Conservation (phyloP, 2,329 filamentous ascomycete genomes). For the Colletotrichum sp. region DNA sequence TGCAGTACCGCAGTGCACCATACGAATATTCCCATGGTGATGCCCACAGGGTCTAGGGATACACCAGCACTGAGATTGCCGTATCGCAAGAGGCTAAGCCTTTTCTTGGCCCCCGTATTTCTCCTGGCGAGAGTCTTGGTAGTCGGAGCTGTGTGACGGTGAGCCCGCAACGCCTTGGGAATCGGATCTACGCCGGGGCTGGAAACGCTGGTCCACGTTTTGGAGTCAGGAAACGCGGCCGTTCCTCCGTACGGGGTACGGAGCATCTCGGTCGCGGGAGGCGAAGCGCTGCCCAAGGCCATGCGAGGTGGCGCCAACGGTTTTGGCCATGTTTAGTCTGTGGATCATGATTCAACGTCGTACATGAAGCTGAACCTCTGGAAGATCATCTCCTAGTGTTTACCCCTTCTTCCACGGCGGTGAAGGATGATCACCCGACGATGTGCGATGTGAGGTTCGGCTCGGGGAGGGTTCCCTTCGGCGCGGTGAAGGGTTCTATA, state of each 20-base stretch:
- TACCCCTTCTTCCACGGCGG: not conserved
- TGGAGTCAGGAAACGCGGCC: constrained; percentile 3
- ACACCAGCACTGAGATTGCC: not conserved
- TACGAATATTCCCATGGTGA: not conserved
- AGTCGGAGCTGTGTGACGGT: not conserved
- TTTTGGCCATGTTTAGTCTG: not conserved
- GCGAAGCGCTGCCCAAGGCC: not conserved
- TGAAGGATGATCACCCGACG: not conserved
- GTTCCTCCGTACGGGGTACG: not conserved
- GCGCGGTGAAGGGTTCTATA: not conserved
- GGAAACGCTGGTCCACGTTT: constrained; percentile 14
- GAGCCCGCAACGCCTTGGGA: not conserved
- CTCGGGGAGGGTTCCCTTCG: not conserved
- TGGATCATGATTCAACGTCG: not conserved
- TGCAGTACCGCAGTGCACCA: not conserved
- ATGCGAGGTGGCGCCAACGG: not conserved
- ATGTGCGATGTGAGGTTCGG: constrained; percentile 1
- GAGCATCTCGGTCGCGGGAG: not conserved
- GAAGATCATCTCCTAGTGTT: not conserved
- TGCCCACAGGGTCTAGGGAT: not conserved
- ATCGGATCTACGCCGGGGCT: not conserved
- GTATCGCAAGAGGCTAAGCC: constrained; percentile 1
- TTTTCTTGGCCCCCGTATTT: not conserved
- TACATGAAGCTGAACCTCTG: not conserved
- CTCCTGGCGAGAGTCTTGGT: not conserved